Percentiles rank a stretch among this genome's conserved stretches.
Evolutionary conservation across 2,329 filamentous ascomycete genomes (phyloP).

Genomic region (Furcasterigmium sp.): DNA sequence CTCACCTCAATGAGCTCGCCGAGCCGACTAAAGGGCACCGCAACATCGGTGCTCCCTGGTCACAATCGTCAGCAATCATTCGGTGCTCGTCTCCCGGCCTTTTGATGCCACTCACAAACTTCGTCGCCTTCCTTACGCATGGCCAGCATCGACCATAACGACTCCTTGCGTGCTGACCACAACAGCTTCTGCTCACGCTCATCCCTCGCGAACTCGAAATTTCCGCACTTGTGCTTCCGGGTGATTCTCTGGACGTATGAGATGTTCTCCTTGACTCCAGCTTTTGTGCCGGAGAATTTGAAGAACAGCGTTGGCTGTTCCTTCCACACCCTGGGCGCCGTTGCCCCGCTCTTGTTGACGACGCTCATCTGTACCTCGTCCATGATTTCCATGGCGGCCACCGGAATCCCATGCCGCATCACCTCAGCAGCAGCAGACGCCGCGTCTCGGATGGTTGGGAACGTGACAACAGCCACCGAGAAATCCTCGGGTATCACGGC

Average conservation of each 20-base stretch:
- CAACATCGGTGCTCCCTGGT: constrained; percentile 73
- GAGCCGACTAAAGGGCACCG: constrained; percentile 71
- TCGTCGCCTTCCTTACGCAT: constrained; percentile 61
- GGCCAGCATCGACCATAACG: constrained; percentile 77
- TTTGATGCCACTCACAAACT: constrained; percentile 66
- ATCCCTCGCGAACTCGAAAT: constrained; percentile 73
- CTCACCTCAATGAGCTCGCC: constrained; percentile 75
- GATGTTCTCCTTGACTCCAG: constrained; percentile 75
- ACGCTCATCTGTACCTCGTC: constrained; percentile 84
- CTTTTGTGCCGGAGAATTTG: constrained; percentile 77
- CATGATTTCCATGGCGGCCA: constrained; percentile 81
- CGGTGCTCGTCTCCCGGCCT: too few relatives aligned
- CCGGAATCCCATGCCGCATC: constrained; percentile 68
- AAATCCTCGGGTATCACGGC: constrained; percentile 70
- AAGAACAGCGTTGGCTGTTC: constrained; percentile 77
- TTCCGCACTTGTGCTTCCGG: constrained; percentile 55
- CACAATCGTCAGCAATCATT: background rate
- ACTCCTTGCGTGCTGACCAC: constrained; percentile 78
- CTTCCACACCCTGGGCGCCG: constrained; percentile 64
- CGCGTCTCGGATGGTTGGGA: constrained; percentile 71
- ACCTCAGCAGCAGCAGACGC: constrained; percentile 69
- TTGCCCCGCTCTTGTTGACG: constrained; percentile 69
- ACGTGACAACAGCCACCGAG: constrained; percentile 74
- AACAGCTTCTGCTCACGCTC: constrained; percentile 67
- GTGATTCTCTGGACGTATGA: constrained; percentile 63